Conservation (phyloP, 306 rosid species). For the Glycine latifolia region DNA sequence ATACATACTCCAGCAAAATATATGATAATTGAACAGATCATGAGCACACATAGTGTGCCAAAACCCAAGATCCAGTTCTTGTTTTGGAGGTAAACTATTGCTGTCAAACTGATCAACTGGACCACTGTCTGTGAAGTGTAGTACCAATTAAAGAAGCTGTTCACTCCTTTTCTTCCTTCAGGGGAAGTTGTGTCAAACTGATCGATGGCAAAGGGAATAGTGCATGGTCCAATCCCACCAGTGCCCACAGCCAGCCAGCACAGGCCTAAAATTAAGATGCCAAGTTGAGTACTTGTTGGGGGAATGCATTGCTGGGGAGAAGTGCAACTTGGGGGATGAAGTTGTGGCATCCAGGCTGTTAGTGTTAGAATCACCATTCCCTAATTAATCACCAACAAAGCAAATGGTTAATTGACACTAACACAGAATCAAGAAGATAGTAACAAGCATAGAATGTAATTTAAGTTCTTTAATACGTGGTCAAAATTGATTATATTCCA, state of each 20-base stretch:
- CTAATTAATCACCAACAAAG: background rate
- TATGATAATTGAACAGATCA: constrained; percentile 39
- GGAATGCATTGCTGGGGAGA: constrained; percentile 36
- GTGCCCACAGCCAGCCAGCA: constrained; percentile 54
- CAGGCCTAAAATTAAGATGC: constrained; percentile 45
- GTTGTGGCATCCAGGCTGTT: constrained; percentile 1
- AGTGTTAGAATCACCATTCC: constrained; percentile 1
- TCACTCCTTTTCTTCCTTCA: constrained; percentile 58
- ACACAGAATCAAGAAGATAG: background rate
- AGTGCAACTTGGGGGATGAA: constrained; percentile 63
- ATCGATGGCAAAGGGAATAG: constrained; percentile 64
- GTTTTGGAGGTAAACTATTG: constrained; percentile 55
- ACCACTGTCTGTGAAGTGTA: constrained; percentile 41
- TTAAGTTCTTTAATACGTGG: background rate
- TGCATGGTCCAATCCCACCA: constrained; percentile 69
- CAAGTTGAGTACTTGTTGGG: constrained; percentile 43
- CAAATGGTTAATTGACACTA: background rate
- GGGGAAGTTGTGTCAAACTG: constrained; percentile 60
- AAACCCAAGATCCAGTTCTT: constrained; percentile 62
- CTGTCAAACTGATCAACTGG: constrained; percentile 33
- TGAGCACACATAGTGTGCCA: constrained; percentile 46
- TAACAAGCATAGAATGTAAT: background rate
- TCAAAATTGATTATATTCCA: background rate
- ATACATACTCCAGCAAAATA: constrained; percentile 48
- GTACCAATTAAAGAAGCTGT: constrained; percentile 62